A percentile compares a stretch with the other conserved stretches of the same genome.
Evolutionary conservation across 371 early-diverging fungal genomes (phyloP).

Genomic region (Vairimorpha apis): DNA sequence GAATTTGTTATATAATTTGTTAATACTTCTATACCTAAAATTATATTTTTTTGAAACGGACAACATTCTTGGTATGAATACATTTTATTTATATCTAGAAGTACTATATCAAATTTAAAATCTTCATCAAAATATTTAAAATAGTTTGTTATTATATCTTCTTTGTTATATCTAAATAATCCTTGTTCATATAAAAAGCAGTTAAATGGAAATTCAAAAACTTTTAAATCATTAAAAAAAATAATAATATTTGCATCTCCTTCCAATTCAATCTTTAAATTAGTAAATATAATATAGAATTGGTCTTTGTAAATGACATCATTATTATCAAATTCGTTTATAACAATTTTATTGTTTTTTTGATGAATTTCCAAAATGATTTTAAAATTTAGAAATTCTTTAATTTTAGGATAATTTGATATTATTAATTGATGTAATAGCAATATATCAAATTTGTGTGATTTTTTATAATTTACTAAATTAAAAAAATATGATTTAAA

Average conservation of each 20-base stretch:
- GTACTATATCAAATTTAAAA: constrained; percentile 47
- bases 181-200: constrained; percentile 37
- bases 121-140: constrained; percentile 34
- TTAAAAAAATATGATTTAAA: constrained; percentile 33
- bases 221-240: constrained; percentile 5
- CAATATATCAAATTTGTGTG: background rate
- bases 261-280: constrained; percentile 1
- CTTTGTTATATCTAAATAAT: constrained; percentile 36
- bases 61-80: background rate
- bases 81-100: constrained; percentile 20
- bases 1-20: background rate
- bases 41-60: background rate
- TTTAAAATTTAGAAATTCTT: background rate
- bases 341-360: background rate
- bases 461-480: background rate
- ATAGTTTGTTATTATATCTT: constrained; percentile 23
- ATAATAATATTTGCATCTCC: constrained; percentile 37
- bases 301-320: constrained; percentile 23
- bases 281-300: constrained; percentile 38
- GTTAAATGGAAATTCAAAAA: constrained; percentile 40
- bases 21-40: constrained; percentile 12
- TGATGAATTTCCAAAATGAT: constrained; percentile 9
- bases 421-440: constrained; percentile 47
- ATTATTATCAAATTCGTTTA: background rate
- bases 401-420: constrained; percentile 25